Conservation (phyloP, 768 basidiomycete species). For the Amanita pallidorosea region DNA sequence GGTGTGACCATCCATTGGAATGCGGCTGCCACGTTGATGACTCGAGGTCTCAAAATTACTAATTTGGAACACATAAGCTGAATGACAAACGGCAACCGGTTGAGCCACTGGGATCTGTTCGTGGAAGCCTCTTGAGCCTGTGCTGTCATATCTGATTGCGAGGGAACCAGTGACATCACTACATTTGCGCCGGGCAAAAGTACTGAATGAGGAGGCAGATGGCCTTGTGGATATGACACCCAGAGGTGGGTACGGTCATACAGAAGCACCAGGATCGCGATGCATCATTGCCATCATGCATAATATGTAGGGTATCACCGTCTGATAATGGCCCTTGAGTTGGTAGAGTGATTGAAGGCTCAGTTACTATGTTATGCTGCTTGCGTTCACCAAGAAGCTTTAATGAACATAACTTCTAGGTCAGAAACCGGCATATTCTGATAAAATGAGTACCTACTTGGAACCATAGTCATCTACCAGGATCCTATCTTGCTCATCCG, state of each 20-base stretch:
- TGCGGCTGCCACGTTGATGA: too few species aligned
- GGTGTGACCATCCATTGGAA: too few species aligned
- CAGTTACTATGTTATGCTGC: conserved; percentile 36
- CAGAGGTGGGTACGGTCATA: conserved; percentile 16
- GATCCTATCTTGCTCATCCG: conserved; percentile 58
- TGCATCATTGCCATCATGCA: conserved; percentile 25
- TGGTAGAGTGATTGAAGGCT: conserved; percentile 34
- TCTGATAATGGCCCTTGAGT: conserved; percentile 39
- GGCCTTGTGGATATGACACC: conserved; percentile 5
- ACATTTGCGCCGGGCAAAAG: conserved; percentile 20
- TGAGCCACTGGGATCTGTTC: conserved; percentile 17
- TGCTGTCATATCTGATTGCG: conserved; percentile 14
- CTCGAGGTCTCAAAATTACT: too few species aligned
- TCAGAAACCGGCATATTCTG: conserved; percentile 4
- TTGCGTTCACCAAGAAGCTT: conserved; percentile 47
- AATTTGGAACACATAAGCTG: too few species aligned
- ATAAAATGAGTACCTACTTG: conserved; percentile 22
- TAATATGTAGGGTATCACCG: conserved; percentile 39
- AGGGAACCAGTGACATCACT: conserved; percentile 35
- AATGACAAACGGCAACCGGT: too few species aligned
- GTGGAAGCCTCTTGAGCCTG: conserved; percentile 12
- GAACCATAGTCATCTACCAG: conserved; percentile 65
- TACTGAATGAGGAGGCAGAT: background rate
- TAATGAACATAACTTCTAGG: conserved; percentile 41
- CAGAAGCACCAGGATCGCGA: conserved; percentile 20